Evolutionary conservation across 1,284 basidiomycete genomes (phyloP).

Genomic region (Peniophora sp.): DNA sequence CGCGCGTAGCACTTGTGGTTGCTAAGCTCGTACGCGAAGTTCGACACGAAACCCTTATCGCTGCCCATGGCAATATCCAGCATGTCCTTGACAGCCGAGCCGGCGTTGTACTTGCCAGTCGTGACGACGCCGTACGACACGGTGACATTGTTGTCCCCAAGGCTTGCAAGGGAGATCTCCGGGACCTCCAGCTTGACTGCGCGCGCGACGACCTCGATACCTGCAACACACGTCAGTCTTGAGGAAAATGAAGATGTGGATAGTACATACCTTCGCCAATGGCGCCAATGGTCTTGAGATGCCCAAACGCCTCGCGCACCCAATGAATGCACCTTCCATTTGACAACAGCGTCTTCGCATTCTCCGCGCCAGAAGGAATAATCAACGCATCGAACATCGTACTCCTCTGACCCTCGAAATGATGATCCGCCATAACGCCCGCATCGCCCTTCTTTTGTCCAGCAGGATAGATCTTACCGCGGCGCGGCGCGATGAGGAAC

Average conservation of each 20-base stretch:
- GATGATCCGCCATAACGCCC: constrained; percentile 52
- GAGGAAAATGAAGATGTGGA: constrained; percentile 11
- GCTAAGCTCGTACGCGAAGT: constrained; percentile 55
- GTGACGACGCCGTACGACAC: constrained; percentile 58
- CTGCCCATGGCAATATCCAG: constrained; percentile 35
- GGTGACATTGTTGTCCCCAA: constrained; percentile 30
- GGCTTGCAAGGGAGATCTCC: constrained; percentile 1
- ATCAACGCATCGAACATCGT: constrained; percentile 76
- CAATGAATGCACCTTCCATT: constrained; percentile 62
- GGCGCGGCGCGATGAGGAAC: constrained; percentile 62
- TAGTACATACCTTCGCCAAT: constrained; percentile 52
- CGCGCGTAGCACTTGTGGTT: constrained; percentile 56
- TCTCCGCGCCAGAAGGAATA: constrained; percentile 57
- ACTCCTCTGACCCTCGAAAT: constrained; percentile 69
- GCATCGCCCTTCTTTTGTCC: constrained; percentile 22
- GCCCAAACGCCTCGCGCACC: constrained; percentile 72
- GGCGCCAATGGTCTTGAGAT: constrained; percentile 72
- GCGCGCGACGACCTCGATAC: background rate
- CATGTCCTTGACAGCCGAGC: constrained; percentile 31
- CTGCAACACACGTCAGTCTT: background rate
- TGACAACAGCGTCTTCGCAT: constrained; percentile 40
- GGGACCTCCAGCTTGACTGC: background rate
- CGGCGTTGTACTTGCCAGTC: constrained; percentile 36
- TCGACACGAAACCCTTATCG: constrained; percentile 42
- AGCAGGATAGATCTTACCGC: constrained; percentile 47